Evolutionary conservation across 371 early-diverging fungal genomes (phyloP), one percentile per base, ranked within the genome.

Genomic region (Chytridium lagenaria): DNA sequence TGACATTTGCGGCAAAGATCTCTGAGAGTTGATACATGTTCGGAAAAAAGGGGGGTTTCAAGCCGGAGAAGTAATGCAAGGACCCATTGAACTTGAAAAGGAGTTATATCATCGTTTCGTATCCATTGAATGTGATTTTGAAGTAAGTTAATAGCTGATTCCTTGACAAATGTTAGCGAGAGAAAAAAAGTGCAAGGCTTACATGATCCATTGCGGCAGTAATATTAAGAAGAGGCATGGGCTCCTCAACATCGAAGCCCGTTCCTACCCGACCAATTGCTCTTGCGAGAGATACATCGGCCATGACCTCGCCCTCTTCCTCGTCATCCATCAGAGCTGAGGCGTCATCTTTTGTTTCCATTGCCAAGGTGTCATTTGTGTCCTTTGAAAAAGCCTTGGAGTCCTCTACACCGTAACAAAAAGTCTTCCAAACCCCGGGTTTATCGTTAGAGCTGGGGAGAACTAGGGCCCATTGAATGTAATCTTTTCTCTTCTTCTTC

Each of bases 61-160:
- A 85, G 61, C n/a, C 83, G 78, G 39, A 82, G 37, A n/a, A 87
- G 72, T 55, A 87, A 70, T 1, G 85, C 82, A 63, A 84, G 85
- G 10, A 86, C 59, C 87, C 87, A 87, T 59, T 74, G 77, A 3
- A 76, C 77, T 82, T 87, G 73, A 10, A 70, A 0, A 1, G 70
- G 22, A 22, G 16, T 37, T 1, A 50, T 31, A n/a, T 40, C 51
- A 49, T 15, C 64, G 22, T 19, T 26, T 1, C 23, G 22, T 12
- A 76, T 26, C 79, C 79, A 79, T 16, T 68, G 39, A 19, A 34
- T 55, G 67, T 79, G 79, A 37, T 23, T n/a, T 33, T 50, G 10
- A 28, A 72, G 72, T 23, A 72, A 19, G 10, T 38, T n/a, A 2
- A 66, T 44, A 22, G 66, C 44, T 7, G 49, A 10, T 15, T n/a